Base-by-base conservation (phyloP, 352 stramenopile genomes). In the Globisporangium middletonii region DNA sequence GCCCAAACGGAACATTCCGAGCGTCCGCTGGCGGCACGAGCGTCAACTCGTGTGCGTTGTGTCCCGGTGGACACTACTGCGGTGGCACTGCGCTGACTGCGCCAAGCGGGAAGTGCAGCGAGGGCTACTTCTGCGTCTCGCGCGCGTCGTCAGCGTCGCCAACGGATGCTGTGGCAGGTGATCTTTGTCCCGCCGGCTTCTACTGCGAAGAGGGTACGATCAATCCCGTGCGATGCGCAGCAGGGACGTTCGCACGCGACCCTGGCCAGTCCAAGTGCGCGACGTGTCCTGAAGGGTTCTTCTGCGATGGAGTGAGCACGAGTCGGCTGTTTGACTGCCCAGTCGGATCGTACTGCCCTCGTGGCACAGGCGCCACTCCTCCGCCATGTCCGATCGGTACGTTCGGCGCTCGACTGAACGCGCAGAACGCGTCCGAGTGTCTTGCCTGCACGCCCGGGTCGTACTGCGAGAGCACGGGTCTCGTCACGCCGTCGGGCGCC, bases 51-150 rank as follows among this genome's bases (percentile, higher is more conserved):
- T 98, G 92, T 47, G 69, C 73, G 1, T 53, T 73, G 8, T 96
- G 88, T 49, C 68, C 80, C 0, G 80, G 72, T 35, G 86, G 86
- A 1, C 61, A 67, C 16, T 76, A 78, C 41, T 95, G 83, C 46
- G 67, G 57, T 16, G 60, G 52, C 0, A 86, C 69, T 9, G 77
- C 66, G 1, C 64, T 90, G 35, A 81, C 68, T 0, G 37, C 55
- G 0, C 85, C 86, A 1, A 79, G 68, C 0, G 79, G 76, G 0
- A 60, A 71, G 0, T 98, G 93, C 51, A 68, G 41, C 1, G 47
- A 73, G 15, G 89, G 92, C 0, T 97, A 94, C 64, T 97, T 89
- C 60, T 98, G 92, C 57, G 55, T 81, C 4, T 67, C 57, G 2
- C 74, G 63, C 38, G 63, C 79, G 7, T 77, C 64, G 0, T 71